These are phyloP conservation scores for Eremothecium sinecaudum DNA, from an alignment of 1,139 yeast genomes.

Conservation along the genomic window DNA sequence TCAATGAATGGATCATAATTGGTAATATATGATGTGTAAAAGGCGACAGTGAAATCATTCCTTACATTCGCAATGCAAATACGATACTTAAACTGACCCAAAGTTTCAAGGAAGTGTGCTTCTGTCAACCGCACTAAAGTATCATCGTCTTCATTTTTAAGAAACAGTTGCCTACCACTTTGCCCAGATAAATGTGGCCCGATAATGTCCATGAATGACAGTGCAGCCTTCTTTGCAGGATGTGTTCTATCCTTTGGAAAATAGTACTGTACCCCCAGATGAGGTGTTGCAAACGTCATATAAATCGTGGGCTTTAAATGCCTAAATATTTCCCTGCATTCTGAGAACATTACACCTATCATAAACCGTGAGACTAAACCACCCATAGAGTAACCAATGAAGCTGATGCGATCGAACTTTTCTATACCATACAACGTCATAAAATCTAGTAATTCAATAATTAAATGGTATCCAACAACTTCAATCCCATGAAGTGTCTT, in stretches of 20 bases:
- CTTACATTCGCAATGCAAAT: slow-evolving; percentile 62
- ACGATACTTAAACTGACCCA: slow-evolving; percentile 47
- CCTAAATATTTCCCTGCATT: slow-evolving; percentile 44
- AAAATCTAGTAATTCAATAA: slow-evolving; percentile 50
- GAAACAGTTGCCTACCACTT: slow-evolving; percentile 66
- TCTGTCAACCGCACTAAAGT: slow-evolving; percentile 46
- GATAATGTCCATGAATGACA: slow-evolving; percentile 37
- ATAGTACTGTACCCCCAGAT: slow-evolving; percentile 56
- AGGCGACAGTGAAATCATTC: slow-evolving; percentile 61
- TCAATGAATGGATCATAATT: slow-evolving; percentile 39
- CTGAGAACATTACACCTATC: slow-evolving; percentile 42
- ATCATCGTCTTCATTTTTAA: slow-evolving; percentile 36
- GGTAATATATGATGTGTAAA: slow-evolving; percentile 43
- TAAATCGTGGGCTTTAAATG: slow-evolving; percentile 53
- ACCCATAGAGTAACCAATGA: slow-evolving; percentile 48
- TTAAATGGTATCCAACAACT: slow-evolving; percentile 58
- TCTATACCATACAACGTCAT: slow-evolving; percentile 36
- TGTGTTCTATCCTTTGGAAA: slow-evolving; percentile 14
- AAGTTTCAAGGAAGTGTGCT: slow-evolving; percentile 44
- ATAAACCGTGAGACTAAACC: slow-evolving; percentile 53
- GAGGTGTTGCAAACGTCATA: slow-evolving; percentile 88
- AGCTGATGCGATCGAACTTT: slow-evolving; percentile 36
- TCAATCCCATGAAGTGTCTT: slow-evolving; percentile 81
- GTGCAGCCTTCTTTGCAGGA: slow-evolving; percentile 34
- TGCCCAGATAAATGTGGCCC: slow-evolving; percentile 62